Percentiles rank a stretch among this genome's conserved stretches.
Conservation (phyloP, 257 asterid genomes). For the Eustoma russellianum region DNA sequence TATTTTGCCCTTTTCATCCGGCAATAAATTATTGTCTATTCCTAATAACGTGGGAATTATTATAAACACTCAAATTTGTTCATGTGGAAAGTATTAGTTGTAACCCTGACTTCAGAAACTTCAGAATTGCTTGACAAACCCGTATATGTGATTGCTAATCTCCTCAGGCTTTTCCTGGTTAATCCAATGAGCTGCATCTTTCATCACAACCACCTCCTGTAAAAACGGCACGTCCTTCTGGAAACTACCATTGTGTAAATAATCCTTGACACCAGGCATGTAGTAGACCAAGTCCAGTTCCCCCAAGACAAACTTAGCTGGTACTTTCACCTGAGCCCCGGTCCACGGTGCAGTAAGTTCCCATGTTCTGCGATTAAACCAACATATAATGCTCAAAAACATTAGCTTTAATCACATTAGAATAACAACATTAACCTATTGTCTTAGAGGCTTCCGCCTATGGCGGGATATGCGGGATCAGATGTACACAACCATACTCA, state of each 20-base stretch:
- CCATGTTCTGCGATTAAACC: conserved; percentile 1
- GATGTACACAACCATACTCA: no score
- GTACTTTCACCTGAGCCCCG: conserved; percentile 8
- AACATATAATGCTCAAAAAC: no score
- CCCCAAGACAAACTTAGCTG: conserved; percentile 10
- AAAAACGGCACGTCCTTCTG: conserved; percentile 9
- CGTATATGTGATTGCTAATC: conserved; percentile 11
- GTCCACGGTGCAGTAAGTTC: conserved; percentile 14
- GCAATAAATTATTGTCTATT: no score
- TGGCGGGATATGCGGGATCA: no score
- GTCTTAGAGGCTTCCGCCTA: no score
- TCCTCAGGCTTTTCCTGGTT: conserved; percentile 13
- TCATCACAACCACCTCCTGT: conserved; percentile 8
- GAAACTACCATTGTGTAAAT: conserved; percentile 5
- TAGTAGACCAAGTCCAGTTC: conserved; percentile 9
- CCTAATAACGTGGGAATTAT: no score
- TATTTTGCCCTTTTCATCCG: no score
- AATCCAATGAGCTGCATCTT: conserved; percentile 7
- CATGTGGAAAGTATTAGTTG: no score
- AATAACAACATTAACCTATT: no score
- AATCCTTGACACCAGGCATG: conserved; percentile 7
- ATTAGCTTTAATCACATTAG: no score
- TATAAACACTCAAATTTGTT: no score
- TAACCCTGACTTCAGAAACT: background rate
- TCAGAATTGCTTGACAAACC: conserved; percentile 9